These are phyloP conservation scores for Wallacemonas rigidus DNA, from an alignment of 208 protist species.

Conservation along the genomic window DNA sequence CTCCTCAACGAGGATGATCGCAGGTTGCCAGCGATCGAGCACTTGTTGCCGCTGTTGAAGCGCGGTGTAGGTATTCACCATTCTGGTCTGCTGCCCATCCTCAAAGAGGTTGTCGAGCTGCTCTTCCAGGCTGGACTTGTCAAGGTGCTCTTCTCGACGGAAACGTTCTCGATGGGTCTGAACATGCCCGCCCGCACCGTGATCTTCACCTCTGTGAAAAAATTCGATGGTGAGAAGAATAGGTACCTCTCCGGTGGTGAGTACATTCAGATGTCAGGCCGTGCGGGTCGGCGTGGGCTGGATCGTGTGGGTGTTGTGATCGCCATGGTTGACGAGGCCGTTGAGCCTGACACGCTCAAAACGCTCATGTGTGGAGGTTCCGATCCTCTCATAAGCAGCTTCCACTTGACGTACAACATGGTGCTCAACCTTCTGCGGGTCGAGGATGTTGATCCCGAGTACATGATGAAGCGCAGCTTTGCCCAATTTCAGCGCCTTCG, in stretches of 20 bases:
- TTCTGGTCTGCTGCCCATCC: conserved; percentile 98
- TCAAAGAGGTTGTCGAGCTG: conserved; percentile 99
- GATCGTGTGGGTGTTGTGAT: conserved; percentile 99
- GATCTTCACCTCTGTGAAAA: conserved; percentile 98
- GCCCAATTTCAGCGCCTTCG: conserved; percentile 96
- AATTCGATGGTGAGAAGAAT: conserved; percentile 98
- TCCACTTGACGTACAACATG: conserved; percentile 99
- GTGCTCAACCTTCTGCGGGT: conserved; percentile 98
- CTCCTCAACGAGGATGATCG: conserved; percentile 94
- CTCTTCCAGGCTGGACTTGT: conserved; percentile 99
- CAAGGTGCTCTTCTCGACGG: conserved; percentile 99
- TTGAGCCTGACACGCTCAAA: conserved; percentile 95
- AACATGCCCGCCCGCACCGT: conserved; percentile 99
- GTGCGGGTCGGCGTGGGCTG: conserved; percentile 99
- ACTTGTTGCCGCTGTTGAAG: conserved; percentile 96
- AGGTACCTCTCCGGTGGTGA: conserved; percentile 96
- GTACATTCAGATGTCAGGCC: conserved; percentile 99
- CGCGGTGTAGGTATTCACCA: conserved; percentile 99
- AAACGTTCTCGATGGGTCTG: conserved; percentile 99
- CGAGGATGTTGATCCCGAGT: conserved; percentile 97
- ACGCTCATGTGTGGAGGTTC: conserved; percentile 93
- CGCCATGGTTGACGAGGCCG: conserved; percentile 97
- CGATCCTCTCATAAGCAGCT: conserved; percentile 95
- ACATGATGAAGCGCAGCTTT: conserved; percentile 98
- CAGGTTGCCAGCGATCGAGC: conserved; percentile 92